phyloP scores from a whole-genome alignment of 2,329 filamentous ascomycete species.

The Phyllosticta citribraziliensis region DNA sequence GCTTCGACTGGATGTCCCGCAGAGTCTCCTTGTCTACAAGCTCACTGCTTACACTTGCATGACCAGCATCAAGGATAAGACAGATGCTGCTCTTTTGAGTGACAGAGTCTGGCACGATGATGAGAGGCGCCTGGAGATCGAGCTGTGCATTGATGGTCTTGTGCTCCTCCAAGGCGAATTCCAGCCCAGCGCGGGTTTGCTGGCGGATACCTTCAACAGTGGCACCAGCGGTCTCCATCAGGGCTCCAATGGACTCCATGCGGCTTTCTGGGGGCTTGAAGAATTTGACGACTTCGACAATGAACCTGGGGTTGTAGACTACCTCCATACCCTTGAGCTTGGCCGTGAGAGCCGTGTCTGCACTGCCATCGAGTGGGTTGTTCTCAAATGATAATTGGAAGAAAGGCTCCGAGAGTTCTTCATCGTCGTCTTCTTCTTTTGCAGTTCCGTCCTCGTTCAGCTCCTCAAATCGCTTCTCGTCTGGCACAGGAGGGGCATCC shows the following conservation, averaged over 20 bases:
- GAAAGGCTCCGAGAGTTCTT: slow-evolving; percentile 61
- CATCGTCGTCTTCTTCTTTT: slow-evolving; percentile 33
- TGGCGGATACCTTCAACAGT: slow-evolving; percentile 92
- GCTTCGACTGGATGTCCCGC: slow-evolving; percentile 82
- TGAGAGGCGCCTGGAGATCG: slow-evolving; percentile 88
- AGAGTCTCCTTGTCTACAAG: slow-evolving; percentile 86
- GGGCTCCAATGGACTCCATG: slow-evolving; percentile 93
- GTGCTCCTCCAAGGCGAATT: slow-evolving; percentile 94
- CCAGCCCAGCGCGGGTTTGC: slow-evolving; percentile 88
- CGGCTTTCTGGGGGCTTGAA: slow-evolving; percentile 94
- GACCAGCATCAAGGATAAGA: slow-evolving; percentile 90
- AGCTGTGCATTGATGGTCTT: slow-evolving; percentile 96
- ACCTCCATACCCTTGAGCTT: slow-evolving; percentile 94
- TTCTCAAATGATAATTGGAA: slow-evolving; percentile 91
- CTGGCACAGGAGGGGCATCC: slow-evolving; percentile 56
- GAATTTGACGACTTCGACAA: slow-evolving; percentile 85
- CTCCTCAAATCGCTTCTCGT: slow-evolving; percentile 40
- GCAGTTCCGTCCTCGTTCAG: slow-evolving; percentile 37
- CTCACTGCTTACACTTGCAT: slow-evolving; percentile 88
- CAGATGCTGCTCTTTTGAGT: slow-evolving; percentile 72
- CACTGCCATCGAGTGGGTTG: slow-evolving; percentile 85
- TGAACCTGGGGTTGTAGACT: slow-evolving; percentile 91
- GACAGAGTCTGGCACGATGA: slow-evolving; percentile 93
- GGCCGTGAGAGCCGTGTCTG: slow-evolving; percentile 80
- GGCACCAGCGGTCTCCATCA: slow-evolving; percentile 91